Base-by-base conservation (phyloP, 352 stramenopile species). In the Proteromonas lacertae region DNA sequence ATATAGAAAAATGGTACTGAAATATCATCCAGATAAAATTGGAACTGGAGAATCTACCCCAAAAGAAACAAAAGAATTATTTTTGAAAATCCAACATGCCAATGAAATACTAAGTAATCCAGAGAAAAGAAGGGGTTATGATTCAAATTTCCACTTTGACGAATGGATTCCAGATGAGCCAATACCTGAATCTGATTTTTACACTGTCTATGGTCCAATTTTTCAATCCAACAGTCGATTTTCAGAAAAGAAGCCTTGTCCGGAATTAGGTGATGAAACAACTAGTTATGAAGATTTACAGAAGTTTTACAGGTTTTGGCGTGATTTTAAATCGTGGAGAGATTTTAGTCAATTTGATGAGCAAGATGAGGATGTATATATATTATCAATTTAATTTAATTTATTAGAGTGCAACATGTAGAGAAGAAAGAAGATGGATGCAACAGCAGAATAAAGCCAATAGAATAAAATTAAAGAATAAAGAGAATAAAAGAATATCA, bases 1-100 rank as follows among this genome's bases (percentile, higher is more conserved):
- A 48, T 93, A 91, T 56, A 64, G 74, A 43, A 73, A 77, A 50
- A 59, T 86, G 31, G 72, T 69, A 25, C 71, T 90, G 48, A 68
- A 79, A 46, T 90, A 63, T 42, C 80, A 93, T 45, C 75, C 76
- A 0, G 78, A 91, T 56, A 4, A 20, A 12, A 37, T 28, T 26
- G 4, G 2, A 14, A 20, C 25, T 29, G 13, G 28, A 6, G 20
- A 28, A 14, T 7, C 3, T 28, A 20, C 32, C 4, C n/a, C n/a
- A 19, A 35, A 56, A 22, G 46, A 57, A 16, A 34, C 29, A 19
- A 46, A 25, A 19, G 22, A 20, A 20, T 41, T 64, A 13, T 69
- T 69, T 37, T 43, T 68, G 21, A 42, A 47, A 22, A 46, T 69
- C 10, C 56, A 68, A 38, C 51, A 66, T 24, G 59, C 59, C 1